Percentiles rank a stretch among this genome's conserved stretches.
Conservation (phyloP, 495 filamentous ascomycete species). For the Lasiosphaeria ovina region DNA sequence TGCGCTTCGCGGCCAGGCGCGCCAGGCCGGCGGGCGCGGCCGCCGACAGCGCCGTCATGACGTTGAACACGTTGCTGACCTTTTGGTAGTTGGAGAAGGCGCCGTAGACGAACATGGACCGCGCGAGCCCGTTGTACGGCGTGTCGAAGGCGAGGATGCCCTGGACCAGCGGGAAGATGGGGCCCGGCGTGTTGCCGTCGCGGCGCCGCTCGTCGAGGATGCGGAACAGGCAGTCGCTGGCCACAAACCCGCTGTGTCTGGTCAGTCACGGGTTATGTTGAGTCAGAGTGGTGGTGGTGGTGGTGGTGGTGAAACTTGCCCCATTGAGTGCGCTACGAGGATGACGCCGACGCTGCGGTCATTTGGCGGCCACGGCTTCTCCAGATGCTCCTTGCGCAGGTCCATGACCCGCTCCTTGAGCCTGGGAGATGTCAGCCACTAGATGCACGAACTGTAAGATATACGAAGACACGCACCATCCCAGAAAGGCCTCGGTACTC, state of each 20-base stretch:
- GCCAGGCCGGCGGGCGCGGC: constrained; percentile 49
- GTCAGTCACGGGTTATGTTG: constrained; percentile 1
- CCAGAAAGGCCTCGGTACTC: constrained; percentile 72
- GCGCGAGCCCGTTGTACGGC: constrained; percentile 84
- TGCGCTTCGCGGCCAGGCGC: constrained; percentile 42
- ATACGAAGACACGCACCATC: constrained; percentile 59
- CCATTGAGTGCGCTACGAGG: constrained; percentile 92
- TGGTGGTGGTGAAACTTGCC: constrained; percentile 35
- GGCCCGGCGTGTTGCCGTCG: constrained; percentile 20
- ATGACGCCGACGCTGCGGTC: constrained; percentile 82
- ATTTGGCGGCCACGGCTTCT: constrained; percentile 77
- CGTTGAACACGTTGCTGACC: constrained; percentile 70
- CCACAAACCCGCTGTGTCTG: constrained; percentile 71
- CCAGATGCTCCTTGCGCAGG: constrained; percentile 67
- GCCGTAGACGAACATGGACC: constrained; percentile 84
- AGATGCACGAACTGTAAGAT: too few relatives aligned
- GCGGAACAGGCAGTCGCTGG: constrained; percentile 74
- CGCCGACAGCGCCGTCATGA: constrained; percentile 57
- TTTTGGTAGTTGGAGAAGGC: constrained; percentile 86
- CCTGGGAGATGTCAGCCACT: constrained; percentile 47
- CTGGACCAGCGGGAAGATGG: constrained; percentile 66
- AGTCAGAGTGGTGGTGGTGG: not conserved
- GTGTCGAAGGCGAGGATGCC: constrained; percentile 93
- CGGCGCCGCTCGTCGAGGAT: constrained; percentile 41
- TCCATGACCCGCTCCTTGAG: constrained; percentile 89